Percentiles rank a stretch among this genome's conserved stretches.
These are phyloP conservation scores for Gracilaria domingensis DNA, from an alignment of 23 red algal species.

Conservation along the genomic window DNA sequence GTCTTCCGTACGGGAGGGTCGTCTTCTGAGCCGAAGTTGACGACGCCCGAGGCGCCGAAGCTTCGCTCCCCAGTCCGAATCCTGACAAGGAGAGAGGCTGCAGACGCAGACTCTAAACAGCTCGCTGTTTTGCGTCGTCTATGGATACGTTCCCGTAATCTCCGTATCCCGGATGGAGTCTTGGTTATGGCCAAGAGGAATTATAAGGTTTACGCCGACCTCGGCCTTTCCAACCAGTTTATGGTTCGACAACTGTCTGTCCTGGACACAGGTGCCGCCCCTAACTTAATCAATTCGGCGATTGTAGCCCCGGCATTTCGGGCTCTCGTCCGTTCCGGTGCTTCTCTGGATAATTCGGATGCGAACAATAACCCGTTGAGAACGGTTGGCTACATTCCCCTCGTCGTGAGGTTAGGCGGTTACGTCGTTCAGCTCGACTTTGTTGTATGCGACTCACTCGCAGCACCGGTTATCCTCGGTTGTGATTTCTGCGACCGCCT, in stretches of 20 bases:
- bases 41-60: not conserved
- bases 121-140: slow-evolving; percentile 9
- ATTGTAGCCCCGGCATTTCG: not conserved
- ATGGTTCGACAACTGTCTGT: not conserved
- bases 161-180: slow-evolving; percentile 16
- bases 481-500: slow-evolving; percentile 19
- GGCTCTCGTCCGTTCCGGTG: not conserved
- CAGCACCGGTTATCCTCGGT: slow-evolving; percentile 5
- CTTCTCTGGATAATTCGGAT: not conserved
- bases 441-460: not conserved
- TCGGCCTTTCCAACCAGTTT: slow-evolving; percentile 26
- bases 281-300: not conserved
- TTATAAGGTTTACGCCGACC: slow-evolving; percentile 44
- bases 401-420: not conserved
- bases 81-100: not conserved
- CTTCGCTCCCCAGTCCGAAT: not conserved
- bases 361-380: not conserved
- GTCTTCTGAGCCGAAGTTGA: not conserved
- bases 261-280: too few species aligned
- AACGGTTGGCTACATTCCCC: not conserved
- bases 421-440: not conserved
- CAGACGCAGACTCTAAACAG: not conserved
- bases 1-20: slow-evolving; percentile 5
- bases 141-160: slow-evolving; percentile 22
- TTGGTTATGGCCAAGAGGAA: slow-evolving; percentile 35